These are phyloP conservation scores for Phytophthora colocasiae DNA, from an alignment of 352 stramenopile species.

Conservation along the genomic window DNA sequence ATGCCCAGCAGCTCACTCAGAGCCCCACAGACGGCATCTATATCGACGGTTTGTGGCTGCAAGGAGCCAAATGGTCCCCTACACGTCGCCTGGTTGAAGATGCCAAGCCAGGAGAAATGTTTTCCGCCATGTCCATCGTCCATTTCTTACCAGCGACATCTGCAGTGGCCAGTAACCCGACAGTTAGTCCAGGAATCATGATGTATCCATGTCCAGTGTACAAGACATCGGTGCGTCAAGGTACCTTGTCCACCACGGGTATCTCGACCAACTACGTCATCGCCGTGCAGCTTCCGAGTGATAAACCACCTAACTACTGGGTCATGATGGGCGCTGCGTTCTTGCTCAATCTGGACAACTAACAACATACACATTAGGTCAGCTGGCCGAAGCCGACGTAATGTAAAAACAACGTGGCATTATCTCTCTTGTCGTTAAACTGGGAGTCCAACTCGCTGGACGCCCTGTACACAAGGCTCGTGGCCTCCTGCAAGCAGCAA, in stretches of 20 bases:
- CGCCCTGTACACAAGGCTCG: constrained; percentile 35
- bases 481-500: neutral
- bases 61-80: constrained; percentile 90
- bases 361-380: constrained; percentile 17
- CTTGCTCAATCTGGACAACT: constrained; percentile 92
- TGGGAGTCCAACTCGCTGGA: constrained; percentile 36
- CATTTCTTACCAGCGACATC: constrained; percentile 89
- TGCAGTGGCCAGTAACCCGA: constrained; percentile 42
- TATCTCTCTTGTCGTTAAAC: constrained; percentile 39
- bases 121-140: constrained; percentile 88
- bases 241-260: constrained; percentile 92
- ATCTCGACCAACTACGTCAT: constrained; percentile 96
- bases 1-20: constrained; percentile 53
- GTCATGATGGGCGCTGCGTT: constrained; percentile 93
- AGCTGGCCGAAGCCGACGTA: constrained; percentile 24
- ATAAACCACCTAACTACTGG: constrained; percentile 89
- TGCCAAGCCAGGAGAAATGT: constrained; percentile 93
- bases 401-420: constrained; percentile 49
- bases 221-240: constrained; percentile 94
- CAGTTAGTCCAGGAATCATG: constrained; percentile 7
- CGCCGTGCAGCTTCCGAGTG: constrained; percentile 90
- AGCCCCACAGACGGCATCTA: constrained; percentile 93
- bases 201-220: constrained; percentile 95
- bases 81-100: constrained; percentile 77
- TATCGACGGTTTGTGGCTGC: constrained; percentile 90